These are phyloP conservation scores for Malus domestica DNA, from an alignment of 306 rosid genomes.

Conservation along the genomic window ASM211411v1 NC_041795.1:30169501-30170000, in stretches of 20 bases:
- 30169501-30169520: too few species aligned
- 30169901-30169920: too few species aligned
- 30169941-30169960: background rate
- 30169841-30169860: too few species aligned
- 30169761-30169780: too few species aligned
- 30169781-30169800: too few species aligned
- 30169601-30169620: constrained; percentile 1
- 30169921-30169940: background rate
- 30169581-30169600: background rate
- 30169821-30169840: too few species aligned
- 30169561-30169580: background rate
- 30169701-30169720: background rate
- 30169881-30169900: too few species aligned
- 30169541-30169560: too few species aligned
- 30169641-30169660: background rate
- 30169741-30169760: background rate
- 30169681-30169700: background rate
- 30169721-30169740: background rate
- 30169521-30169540: too few species aligned
- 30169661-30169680: background rate
- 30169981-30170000: background rate
- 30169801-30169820: too few species aligned
- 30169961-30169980: background rate
- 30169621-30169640: background rate
- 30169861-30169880: too few species aligned